Percentiles rank a stretch among this genome's conserved stretches.
Conservation (phyloP, 257 asterid genomes). For the Gentiana dahurica region DNA sequence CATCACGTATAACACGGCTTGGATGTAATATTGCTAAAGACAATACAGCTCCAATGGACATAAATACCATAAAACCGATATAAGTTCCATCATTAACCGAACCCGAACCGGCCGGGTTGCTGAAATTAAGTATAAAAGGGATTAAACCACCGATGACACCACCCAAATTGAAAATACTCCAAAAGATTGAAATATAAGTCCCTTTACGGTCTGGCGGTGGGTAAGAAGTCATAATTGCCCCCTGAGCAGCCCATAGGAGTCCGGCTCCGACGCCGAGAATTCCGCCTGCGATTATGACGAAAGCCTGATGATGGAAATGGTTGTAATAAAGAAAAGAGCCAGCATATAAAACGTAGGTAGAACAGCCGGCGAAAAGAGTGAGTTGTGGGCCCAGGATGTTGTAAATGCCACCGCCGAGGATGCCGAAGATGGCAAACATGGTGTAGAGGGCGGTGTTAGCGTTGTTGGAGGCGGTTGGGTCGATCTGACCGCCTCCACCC, state of each 20-base stretch:
- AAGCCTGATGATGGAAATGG: constrained; percentile 59
- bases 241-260: constrained; percentile 85
- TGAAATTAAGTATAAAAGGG: constrained; percentile 51
- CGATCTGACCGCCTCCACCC: constrained; percentile 95
- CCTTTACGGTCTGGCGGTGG: constrained; percentile 87
- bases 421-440: constrained; percentile 77
- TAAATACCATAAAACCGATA: constrained; percentile 82
- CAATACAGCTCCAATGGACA: constrained; percentile 53
- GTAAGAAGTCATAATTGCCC: constrained; percentile 92
- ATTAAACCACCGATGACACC: constrained; percentile 89
- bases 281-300: constrained; percentile 73
- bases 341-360: constrained; percentile 74
- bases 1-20: constrained; percentile 54
- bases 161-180: constrained; percentile 91
- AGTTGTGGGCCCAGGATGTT: constrained; percentile 70
- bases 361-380: constrained; percentile 61
- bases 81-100: constrained; percentile 93
- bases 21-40: constrained; percentile 72
- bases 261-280: constrained; percentile 94
- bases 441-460: constrained; percentile 98
- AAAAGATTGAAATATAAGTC: constrained; percentile 63
- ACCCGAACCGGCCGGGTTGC: constrained; percentile 33
- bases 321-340: constrained; percentile 87
- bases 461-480: constrained; percentile 76
- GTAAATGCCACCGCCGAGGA: constrained; percentile 88